Evolutionary conservation across 352 stramenopile species (phyloP).

Genomic region (Plasmopara viticola): DNA sequence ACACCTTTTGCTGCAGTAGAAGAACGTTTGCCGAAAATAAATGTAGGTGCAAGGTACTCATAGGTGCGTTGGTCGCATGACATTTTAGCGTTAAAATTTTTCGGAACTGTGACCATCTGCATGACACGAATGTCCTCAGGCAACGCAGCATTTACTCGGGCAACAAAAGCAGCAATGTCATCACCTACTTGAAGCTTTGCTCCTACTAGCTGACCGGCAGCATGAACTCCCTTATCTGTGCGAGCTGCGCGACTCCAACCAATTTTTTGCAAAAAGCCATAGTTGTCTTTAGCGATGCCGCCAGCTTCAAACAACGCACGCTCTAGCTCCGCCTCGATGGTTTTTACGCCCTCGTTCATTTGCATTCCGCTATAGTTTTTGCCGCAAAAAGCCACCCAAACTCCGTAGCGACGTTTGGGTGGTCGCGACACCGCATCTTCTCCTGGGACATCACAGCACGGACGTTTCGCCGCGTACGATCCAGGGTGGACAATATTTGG

Average conservation of each 20-base stretch:
- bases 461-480: conserved; percentile 62
- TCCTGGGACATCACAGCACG: conserved; percentile 8
- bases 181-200: conserved; percentile 82
- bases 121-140: conserved; percentile 79
- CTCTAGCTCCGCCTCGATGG: conserved; percentile 88
- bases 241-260: conserved; percentile 84
- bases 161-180: conserved; percentile 57
- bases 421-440: conserved; percentile 2
- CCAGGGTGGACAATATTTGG: conserved; percentile 62
- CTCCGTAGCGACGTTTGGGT: conserved; percentile 46
- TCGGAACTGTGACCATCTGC: conserved; percentile 81
- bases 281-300: conserved; percentile 84
- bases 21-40: conserved; percentile 63
- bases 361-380: conserved; percentile 89
- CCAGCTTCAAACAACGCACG: conserved; percentile 82
- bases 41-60: conserved; percentile 87
- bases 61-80: conserved; percentile 86
- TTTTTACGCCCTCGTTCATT: conserved; percentile 86
- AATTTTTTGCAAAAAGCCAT: conserved; percentile 88
- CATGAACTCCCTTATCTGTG: conserved; percentile 90
- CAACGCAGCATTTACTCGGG: conserved; percentile 63
- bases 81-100: conserved; percentile 90
- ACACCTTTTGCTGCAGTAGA: background rate
- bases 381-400: conserved; percentile 85
- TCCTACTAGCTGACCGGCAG: conserved; percentile 76